phyloP scores from a whole-genome alignment of 345 rosid genomes.

The Boechera divaricarpa region DNA sequence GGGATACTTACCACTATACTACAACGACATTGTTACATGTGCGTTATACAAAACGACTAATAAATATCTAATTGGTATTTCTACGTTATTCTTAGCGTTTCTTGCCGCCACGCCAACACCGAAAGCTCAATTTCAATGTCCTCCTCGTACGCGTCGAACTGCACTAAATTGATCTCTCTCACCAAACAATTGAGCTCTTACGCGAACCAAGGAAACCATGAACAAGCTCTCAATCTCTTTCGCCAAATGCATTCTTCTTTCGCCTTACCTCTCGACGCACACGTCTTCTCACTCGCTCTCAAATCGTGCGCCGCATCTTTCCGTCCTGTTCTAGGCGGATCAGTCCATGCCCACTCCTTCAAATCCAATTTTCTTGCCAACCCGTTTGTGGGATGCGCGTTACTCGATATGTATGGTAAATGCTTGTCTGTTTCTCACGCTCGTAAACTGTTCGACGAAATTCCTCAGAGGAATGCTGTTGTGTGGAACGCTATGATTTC shows the following conservation, averaged over 20 bases:
- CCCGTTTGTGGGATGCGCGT: slow-evolving; percentile 59
- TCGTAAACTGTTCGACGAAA: slow-evolving; percentile 65
- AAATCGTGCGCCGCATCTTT: slow-evolving; percentile 63
- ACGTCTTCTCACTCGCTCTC: slow-evolving; percentile 63
- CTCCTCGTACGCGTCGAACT: slow-evolving; percentile 41
- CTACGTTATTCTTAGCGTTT: background rate
- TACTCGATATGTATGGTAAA: slow-evolving; percentile 61
- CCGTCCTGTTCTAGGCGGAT: slow-evolving; percentile 51
- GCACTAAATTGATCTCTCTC: slow-evolving; percentile 50
- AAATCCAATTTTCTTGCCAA: slow-evolving; percentile 52
- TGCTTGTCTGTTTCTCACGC: slow-evolving; percentile 54
- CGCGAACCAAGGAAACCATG: slow-evolving; percentile 58
- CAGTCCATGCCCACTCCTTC: slow-evolving; percentile 53
- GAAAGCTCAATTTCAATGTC: slow-evolving; percentile 35
- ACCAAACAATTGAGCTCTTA: slow-evolving; percentile 57
- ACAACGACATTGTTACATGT: slow-evolving; percentile 65
- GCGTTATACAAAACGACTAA: too few relatives aligned
- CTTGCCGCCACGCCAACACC: slow-evolving; percentile 3
- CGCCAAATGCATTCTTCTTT: slow-evolving; percentile 55
- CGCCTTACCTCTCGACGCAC: slow-evolving; percentile 58
- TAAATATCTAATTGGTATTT: too few relatives aligned
- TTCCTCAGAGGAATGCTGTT: slow-evolving; percentile 57
- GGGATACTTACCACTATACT: slow-evolving; percentile 96
- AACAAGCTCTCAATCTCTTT: slow-evolving; percentile 59
- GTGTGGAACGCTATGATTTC: slow-evolving; percentile 68